Evolutionary conservation across 768 basidiomycete species (phyloP), one percentile per base, ranked within the genome.

Genomic region (Hygrophorus russula): DNA sequence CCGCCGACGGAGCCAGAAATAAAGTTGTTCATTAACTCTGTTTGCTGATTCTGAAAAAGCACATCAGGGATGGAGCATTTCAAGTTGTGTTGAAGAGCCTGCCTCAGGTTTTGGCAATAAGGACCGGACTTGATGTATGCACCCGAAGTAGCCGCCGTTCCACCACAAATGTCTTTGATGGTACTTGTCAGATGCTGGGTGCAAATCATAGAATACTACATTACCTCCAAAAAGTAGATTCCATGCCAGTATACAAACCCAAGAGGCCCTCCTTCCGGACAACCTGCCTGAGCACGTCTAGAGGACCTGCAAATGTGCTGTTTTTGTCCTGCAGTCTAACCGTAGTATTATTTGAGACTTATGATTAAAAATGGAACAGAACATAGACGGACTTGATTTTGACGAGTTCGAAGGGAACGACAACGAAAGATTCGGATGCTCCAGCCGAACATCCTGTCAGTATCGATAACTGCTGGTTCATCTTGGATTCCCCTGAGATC

Each of bases 91-190:
- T 37, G 45, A 9, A 10, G 8, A 36, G 54, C 70, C 44, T 52
- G 89, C 93, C 64, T 89, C 75, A 9, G 94, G 74, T 57, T 88
- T 90, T 27, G 94, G 92, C 27, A 99, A 64, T 51, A 90, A 49
- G 1, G 69, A 56, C 46, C 80, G 77, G 38, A 96, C 81, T 63
- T 88, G 84, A 70, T 82, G 84, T 56, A 99, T 98, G 44, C 79
- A 76, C 17, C 86, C 87, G 49, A 99, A 99, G 69, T 92, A 98
- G 8, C 94, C 94, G 28, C 90, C 94, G 55, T 97, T 89, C 88
- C 86, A 93, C 73, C 78, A 82, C 24, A 89, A 53, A 53, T 92
- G 88, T 54, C 84, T 87, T 37, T 34, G 32, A 36, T 24, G 31
- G 38, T 40, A 41, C 32, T 53, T 24, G 44, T 34, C 28, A 47